Conservation (phyloP, 306 rosid species). For the Alnus rubra region DNA sequence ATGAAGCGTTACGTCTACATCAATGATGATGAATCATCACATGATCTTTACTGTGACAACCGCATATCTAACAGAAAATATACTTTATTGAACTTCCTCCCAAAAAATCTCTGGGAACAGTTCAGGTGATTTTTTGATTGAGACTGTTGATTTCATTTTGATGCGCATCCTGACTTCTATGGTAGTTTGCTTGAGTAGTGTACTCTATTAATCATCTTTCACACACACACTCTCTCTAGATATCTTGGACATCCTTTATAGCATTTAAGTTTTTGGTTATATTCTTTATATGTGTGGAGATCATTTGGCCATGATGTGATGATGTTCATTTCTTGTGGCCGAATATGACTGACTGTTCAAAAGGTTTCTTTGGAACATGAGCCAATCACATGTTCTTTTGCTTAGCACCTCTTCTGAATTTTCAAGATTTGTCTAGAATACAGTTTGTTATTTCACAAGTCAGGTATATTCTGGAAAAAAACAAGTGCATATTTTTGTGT, state of each 20-base stretch:
- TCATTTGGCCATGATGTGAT: background rate
- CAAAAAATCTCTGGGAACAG: conserved; percentile 95
- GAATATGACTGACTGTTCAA: background rate
- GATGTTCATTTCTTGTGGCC: background rate
- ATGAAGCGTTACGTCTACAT: conserved; percentile 92
- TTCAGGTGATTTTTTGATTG: conserved; percentile 67
- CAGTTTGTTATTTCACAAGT: background rate
- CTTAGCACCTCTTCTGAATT: background rate
- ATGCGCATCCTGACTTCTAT: conserved; percentile 20
- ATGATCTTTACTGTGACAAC: conserved; percentile 65
- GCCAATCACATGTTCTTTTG: background rate
- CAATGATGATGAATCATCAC: conserved; percentile 75
- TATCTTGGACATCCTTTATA: background rate
- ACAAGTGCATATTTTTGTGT: background rate
- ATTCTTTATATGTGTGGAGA: background rate
- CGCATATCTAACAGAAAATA: conserved; percentile 89
- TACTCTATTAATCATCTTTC: background rate
- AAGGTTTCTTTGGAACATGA: background rate
- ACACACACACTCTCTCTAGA: background rate
- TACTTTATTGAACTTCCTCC: conserved; percentile 82
- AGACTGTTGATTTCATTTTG: conserved; percentile 23
- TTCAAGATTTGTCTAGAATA: background rate
- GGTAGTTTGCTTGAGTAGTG: background rate
- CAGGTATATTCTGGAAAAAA: background rate
- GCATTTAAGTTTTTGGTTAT: background rate